Evolutionary conservation across 1,284 basidiomycete species (phyloP), one percentile per base, ranked within the genome.

Genomic region (Apiotrichum gracile): DNA sequence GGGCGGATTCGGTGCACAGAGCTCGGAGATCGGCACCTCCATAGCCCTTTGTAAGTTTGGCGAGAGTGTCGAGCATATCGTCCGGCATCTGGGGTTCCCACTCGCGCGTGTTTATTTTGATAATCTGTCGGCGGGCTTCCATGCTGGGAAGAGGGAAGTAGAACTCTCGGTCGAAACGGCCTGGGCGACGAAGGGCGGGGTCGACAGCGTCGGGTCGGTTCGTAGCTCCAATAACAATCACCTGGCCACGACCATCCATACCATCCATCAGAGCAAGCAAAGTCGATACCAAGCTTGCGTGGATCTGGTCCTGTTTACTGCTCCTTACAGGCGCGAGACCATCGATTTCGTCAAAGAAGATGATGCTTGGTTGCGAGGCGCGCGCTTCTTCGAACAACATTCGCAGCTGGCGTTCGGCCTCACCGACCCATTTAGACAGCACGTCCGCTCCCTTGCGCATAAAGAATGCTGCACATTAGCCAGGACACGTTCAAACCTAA

Each of bases 301-400:
- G 96, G 52, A 98, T 97, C 75, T 99, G 96, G 71, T 98, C 96
- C 69, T 98, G 96, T 72, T 97, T 97, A 45, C 90, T 91, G 43
- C 91, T 96, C 34, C 96, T 86, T 1, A 98, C 96, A 0, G 96
- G 96, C 17, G 96, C 96, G 14, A 99, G 83, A 57, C 78, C 94
- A 68, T 99, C 96, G 62, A 99, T 99, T 76, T 99, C 96, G 70
- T 99, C 96, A 86, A 99, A 97, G 78, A 98, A 98, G 70, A 99
- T 98, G 67, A 98, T 99, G 61, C 86, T 89, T 0, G 96, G 96
- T 68, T 98, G 94, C 49, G 85, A 87, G 51, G 86, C 86, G 41
- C 86, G 83, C 1, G 96, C 96, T 77, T 98, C 96, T 63, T 98
- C 94, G 71, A 99, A 99, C 10, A 99, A 80, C 49, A 98, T 81